phyloP scores from a whole-genome alignment of 2,329 filamentous ascomycete genomes.

The Fusarium protoensiforme region DNA sequence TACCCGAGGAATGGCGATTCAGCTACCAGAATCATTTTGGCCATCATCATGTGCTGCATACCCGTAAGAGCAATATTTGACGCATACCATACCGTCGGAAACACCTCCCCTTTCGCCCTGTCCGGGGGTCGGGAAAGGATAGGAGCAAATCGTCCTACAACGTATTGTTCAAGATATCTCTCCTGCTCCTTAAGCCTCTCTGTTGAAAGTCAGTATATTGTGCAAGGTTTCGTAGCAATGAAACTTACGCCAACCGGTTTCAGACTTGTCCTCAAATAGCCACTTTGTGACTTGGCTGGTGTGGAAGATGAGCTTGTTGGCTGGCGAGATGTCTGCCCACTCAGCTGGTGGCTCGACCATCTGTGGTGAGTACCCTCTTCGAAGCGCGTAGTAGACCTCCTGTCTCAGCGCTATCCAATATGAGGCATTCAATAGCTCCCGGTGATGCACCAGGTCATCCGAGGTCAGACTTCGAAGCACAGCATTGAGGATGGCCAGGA shows the following conservation, averaged over 20 bases:
- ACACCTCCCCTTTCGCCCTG: conserved; percentile 22
- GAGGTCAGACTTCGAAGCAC: conserved; percentile 30
- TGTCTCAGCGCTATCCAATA: conserved; percentile 38
- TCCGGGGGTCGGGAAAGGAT: conserved; percentile 26
- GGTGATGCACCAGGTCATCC: conserved; percentile 15
- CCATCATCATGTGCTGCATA: conserved; percentile 40
- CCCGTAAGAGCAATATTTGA: conserved; percentile 29
- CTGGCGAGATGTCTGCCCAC: conserved; percentile 35
- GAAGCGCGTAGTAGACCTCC: conserved; percentile 31
- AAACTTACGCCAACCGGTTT: conserved; percentile 32
- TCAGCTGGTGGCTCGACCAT: conserved; percentile 32
- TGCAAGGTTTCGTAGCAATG: rapidly evolving
- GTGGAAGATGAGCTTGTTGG: conserved; percentile 32
- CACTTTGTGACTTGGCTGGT: conserved; percentile 34
- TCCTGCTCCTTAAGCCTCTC: conserved; percentile 32
- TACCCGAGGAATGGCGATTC: conserved; percentile 35
- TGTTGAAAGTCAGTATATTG: background rate
- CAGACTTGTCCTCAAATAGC: conserved; percentile 24
- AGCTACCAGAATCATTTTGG: conserved; percentile 35
- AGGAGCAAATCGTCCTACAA: background rate
- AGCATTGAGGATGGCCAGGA: conserved; percentile 28
- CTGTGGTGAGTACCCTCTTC: conserved; percentile 26
- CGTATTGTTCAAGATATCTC: conserved; percentile 16
- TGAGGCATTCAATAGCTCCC: conserved; percentile 22
- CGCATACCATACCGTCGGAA: conserved; percentile 32